Conservation (phyloP, 441 rosid species). For the Bocquillonia castaneifolia region DNA sequence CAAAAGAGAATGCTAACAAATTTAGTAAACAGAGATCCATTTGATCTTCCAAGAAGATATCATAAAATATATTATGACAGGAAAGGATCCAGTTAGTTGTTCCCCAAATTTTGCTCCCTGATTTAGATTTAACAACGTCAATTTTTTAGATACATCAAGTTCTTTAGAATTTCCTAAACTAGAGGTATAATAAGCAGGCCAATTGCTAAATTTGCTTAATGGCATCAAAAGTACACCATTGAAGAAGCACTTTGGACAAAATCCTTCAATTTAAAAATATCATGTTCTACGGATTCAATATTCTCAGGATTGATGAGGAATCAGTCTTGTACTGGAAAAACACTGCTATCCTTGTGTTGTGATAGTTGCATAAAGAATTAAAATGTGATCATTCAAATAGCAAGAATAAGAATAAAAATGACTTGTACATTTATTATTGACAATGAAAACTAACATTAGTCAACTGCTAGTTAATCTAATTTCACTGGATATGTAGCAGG, state of each 20-base stretch:
- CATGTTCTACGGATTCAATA: background rate
- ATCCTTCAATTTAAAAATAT: background rate
- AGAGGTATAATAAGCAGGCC: constrained; percentile 5
- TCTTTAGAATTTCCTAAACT: too few relatives aligned
- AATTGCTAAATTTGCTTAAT: background rate
- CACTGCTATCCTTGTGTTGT: background rate
- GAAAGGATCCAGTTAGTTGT: background rate
- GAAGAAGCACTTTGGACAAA: background rate
- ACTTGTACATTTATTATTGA: background rate
- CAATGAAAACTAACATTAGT: background rate
- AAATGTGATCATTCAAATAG: background rate
- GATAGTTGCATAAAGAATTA: background rate
- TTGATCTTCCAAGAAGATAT: background rate
- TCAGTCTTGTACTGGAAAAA: background rate
- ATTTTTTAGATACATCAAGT: too few relatives aligned
- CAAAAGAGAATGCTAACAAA: background rate
- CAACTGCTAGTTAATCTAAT: background rate
- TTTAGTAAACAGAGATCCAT: background rate
- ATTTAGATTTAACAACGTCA: background rate
- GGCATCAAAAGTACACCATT: background rate
- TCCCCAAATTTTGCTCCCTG: background rate
- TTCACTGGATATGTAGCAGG: background rate
- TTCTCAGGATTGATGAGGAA: background rate
- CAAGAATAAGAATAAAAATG: background rate
- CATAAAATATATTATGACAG: background rate